Evolutionary conservation across 169 alveolate genomes (phyloP).

Genomic region (Perkinsus marinus): DNA sequence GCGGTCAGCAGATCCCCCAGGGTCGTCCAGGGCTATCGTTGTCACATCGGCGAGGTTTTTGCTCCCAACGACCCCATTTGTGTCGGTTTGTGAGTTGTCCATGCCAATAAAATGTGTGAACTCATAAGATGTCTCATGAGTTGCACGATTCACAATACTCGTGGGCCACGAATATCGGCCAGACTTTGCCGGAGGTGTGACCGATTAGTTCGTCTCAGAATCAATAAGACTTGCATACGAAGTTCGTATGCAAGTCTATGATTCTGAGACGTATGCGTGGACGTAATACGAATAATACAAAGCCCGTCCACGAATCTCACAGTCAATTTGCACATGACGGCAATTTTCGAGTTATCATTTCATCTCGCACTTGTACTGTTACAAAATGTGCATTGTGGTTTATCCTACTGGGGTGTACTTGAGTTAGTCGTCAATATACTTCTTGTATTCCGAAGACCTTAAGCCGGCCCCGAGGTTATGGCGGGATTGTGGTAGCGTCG

Average conservation of each 20-base stretch:
- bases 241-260: neutral
- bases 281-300: neutral
- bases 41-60: neutral
- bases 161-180: neutral
- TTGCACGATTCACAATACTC: neutral
- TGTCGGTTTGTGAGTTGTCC: neutral
- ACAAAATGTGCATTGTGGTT: neutral
- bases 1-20: neutral
- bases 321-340: neutral
- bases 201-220: neutral
- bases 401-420: too few species aligned
- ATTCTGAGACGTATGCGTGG: neutral
- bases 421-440: neutral
- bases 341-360: neutral
- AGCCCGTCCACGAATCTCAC: neutral
- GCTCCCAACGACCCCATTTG: neutral
- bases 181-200: neutral
- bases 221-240: neutral
- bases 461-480: too few species aligned
- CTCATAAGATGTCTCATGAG: neutral
- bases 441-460: too few species aligned
- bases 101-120: neutral
- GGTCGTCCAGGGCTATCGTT: neutral
- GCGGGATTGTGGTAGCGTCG: too few species aligned
- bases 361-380: neutral